phyloP scores from a whole-genome alignment of 2,329 filamentous ascomycete genomes.

The Diaporthe citrichinensis region DNA sequence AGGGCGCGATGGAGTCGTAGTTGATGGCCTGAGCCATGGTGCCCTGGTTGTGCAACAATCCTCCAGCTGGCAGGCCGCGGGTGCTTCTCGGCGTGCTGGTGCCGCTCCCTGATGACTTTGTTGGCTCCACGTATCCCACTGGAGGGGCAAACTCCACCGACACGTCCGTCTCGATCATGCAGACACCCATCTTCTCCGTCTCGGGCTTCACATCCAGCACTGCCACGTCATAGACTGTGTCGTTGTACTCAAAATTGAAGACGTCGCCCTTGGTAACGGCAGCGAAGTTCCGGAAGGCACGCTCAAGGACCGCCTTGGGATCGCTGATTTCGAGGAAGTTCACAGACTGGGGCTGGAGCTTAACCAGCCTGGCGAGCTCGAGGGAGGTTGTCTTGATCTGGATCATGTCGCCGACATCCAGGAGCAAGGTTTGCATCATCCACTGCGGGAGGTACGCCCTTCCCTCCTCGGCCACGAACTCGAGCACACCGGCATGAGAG shows the following conservation, averaged over 20 bases:
- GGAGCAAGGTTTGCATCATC: constrained; percentile 92
- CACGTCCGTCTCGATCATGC: constrained; percentile 96
- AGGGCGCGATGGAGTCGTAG: constrained; percentile 90
- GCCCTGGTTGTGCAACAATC: constrained; percentile 85
- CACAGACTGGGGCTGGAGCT: constrained; percentile 93
- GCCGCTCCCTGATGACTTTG: constrained; percentile 75
- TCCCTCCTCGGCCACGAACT: constrained; percentile 98
- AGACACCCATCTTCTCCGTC: constrained; percentile 85
- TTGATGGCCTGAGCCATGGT: constrained; percentile 99
- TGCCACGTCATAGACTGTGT: constrained; percentile 91
- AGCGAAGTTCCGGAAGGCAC: constrained; percentile 63
- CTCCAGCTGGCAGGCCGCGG: constrained; percentile 76
- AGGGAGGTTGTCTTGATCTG: constrained; percentile 96
- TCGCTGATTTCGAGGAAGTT: constrained; percentile 97
- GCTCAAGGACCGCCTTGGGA: constrained; percentile 96
- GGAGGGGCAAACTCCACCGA: constrained; percentile 96
- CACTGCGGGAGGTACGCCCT: constrained; percentile 96
- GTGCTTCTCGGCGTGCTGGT: constrained; percentile 86
- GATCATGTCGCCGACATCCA: constrained; percentile 94
- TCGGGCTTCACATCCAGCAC: constrained; percentile 95
- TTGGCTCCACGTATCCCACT: constrained; percentile 92
- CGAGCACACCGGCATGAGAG: constrained; percentile 94
- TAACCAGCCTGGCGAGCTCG: constrained; percentile 91
- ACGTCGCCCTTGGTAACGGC: constrained; percentile 79
- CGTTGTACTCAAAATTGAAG: constrained; percentile 98